Percentiles rank a stretch among this genome's conserved stretches.
Evolutionary conservation across 371 early-diverging fungal genomes (phyloP).

Genomic region (Mucor sp.): DNA sequence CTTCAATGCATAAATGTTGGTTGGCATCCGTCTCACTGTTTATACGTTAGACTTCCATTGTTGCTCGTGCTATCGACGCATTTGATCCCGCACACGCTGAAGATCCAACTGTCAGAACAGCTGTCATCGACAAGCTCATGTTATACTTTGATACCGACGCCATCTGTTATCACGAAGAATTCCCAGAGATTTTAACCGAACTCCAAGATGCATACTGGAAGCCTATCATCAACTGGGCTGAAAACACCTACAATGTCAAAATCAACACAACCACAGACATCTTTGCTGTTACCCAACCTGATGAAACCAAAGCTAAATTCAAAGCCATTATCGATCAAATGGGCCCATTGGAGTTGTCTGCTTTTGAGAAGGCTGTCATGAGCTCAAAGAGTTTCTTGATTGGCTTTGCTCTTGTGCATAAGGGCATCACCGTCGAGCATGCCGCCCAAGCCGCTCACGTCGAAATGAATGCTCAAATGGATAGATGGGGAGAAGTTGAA

Average conservation of each 20-base stretch:
- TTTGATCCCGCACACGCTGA: slow-evolving; percentile 47
- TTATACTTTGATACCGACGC: slow-evolving; percentile 89
- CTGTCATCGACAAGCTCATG: slow-evolving; percentile 76
- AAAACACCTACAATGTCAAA: slow-evolving; percentile 64
- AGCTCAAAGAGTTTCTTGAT: slow-evolving; percentile 90
- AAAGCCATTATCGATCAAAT: slow-evolving; percentile 56
- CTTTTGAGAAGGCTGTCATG: slow-evolving; percentile 89
- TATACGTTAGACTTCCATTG: slow-evolving; percentile 75
- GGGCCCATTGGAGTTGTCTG: slow-evolving; percentile 75
- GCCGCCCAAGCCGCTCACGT: slow-evolving; percentile 84
- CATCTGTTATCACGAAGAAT: slow-evolving; percentile 82
- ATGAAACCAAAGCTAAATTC: slow-evolving; percentile 61
- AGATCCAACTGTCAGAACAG: slow-evolving; percentile 48
- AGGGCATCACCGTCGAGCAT: slow-evolving; percentile 72
- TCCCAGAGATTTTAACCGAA: slow-evolving; percentile 73
- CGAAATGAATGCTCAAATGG: slow-evolving; percentile 86
- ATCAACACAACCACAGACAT: slow-evolving; percentile 78
- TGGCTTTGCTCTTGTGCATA: slow-evolving; percentile 79
- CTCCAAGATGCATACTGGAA: slow-evolving; percentile 83
- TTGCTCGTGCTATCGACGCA: slow-evolving; percentile 81
- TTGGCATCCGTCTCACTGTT: neutral
- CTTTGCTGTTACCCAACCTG: slow-evolving; percentile 66
- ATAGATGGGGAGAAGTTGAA: slow-evolving; percentile 93
- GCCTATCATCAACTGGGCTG: slow-evolving; percentile 83
- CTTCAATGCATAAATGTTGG: neutral